Percentiles rank a stretch among this genome's conserved stretches.
phyloP scores from a whole-genome alignment of 2,329 filamentous ascomycete genomes.

The Fusarium sp. region DNA sequence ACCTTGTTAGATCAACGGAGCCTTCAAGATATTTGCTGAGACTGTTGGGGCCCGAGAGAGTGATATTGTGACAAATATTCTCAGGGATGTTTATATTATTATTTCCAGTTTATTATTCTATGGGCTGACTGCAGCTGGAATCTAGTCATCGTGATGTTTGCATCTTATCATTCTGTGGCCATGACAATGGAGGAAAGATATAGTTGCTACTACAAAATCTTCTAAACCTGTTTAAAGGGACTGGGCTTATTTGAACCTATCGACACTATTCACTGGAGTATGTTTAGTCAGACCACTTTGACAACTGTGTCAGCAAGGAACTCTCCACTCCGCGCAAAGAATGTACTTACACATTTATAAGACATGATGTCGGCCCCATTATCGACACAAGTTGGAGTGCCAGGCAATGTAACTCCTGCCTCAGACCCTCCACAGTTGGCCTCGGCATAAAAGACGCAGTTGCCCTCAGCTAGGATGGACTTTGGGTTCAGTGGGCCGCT shows the following conservation, averaged over 20 bases:
- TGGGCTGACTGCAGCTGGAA: too few relatives aligned
- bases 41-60: not conserved
- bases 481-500: not conserved
- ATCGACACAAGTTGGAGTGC: not conserved
- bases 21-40: not conserved
- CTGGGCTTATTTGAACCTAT: too few relatives aligned
- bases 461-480: not conserved
- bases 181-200: too few relatives aligned
- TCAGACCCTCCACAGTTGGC: not conserved
- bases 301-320: too few relatives aligned
- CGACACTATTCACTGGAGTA: too few relatives aligned
- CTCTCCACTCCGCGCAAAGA: too few relatives aligned
- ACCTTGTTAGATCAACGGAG: not conserved
- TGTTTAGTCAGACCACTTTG: too few relatives aligned
- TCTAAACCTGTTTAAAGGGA: too few relatives aligned
- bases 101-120: not conserved
- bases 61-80: not conserved
- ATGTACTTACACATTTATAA: not conserved
- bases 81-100: rapidly evolving
- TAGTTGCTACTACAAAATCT: too few relatives aligned
- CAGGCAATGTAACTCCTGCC: not conserved
- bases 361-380: not conserved
- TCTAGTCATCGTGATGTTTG: too few relatives aligned
- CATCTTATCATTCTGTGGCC: too few relatives aligned
- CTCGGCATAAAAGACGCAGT: not conserved